Conservation (phyloP, 495 filamentous ascomycete species). For the Aspergillus nanangensis region DNA sequence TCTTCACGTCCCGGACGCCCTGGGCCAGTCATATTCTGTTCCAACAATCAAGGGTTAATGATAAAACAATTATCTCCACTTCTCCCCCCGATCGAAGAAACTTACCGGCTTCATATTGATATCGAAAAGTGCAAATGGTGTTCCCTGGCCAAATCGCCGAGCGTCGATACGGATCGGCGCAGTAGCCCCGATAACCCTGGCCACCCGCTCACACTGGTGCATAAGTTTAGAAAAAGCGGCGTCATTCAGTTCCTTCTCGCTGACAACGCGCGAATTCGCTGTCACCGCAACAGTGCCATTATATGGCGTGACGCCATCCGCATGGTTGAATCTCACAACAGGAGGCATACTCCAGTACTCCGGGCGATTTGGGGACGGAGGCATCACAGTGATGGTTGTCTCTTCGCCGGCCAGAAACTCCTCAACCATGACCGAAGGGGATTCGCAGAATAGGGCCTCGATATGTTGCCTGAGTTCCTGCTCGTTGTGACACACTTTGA, state of each 20-base stretch:
- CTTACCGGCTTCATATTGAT: constrained; percentile 41
- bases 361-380: constrained; percentile 16
- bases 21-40: constrained; percentile 30
- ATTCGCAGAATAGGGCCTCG: constrained; percentile 18
- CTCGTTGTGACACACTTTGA: constrained; percentile 24
- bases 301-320: constrained; percentile 28
- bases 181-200: constrained; percentile 22
- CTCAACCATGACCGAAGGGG: constrained; percentile 27
- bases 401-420: constrained; percentile 37
- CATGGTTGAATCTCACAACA: constrained; percentile 34
- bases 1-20: constrained; percentile 27
- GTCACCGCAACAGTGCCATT: constrained; percentile 31
- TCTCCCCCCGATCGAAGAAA: neutral
- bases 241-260: constrained; percentile 14
- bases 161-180: constrained; percentile 33
- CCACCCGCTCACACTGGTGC: constrained; percentile 26
- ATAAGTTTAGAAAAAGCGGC: constrained; percentile 15
- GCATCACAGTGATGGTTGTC: constrained; percentile 38
- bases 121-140: constrained; percentile 37
- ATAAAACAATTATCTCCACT: neutral
- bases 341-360: constrained; percentile 30
- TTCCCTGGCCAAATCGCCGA: constrained; percentile 19
- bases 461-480: constrained; percentile 22
- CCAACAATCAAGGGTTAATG: neutral
- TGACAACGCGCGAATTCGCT: constrained; percentile 22